These are phyloP conservation scores for Parastagonospora avenae DNA, from an alignment of 2,329 filamentous ascomycete species.

Conservation along the genomic window DNA sequence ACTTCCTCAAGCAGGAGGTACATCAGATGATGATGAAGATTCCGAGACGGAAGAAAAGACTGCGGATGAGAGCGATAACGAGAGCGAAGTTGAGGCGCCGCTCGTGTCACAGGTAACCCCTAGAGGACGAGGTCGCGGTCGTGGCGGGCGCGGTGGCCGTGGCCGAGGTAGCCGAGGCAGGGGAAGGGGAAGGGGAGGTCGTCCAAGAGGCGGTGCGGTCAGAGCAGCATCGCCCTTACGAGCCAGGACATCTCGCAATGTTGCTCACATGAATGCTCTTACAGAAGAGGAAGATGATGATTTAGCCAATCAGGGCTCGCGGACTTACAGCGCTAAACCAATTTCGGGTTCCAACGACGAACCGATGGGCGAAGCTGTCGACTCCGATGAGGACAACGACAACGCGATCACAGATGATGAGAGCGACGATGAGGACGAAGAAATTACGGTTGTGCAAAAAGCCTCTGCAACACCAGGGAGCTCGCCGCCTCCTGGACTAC, in stretches of 20 bases:
- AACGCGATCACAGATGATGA: constrained; percentile 17
- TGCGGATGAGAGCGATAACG: constrained; percentile 24
- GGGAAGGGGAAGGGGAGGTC: constrained; percentile 38
- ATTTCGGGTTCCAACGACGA: constrained; percentile 25
- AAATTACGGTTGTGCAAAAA: constrained; percentile 16
- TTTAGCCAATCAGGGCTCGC: constrained; percentile 41
- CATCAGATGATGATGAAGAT: constrained; percentile 24
- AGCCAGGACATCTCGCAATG: constrained; percentile 39
- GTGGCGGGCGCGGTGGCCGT: constrained; percentile 36
- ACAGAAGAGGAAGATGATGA: constrained; percentile 43
- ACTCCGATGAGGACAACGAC: constrained; percentile 24
- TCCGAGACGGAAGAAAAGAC: constrained; percentile 14
- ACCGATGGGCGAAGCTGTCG: constrained; percentile 16
- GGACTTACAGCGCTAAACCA: constrained; percentile 35
- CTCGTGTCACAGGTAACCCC: constrained; percentile 22
- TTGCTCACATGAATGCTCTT: constrained; percentile 39
- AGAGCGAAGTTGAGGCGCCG: constrained; percentile 31
- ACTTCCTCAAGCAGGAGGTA: constrained; percentile 11
- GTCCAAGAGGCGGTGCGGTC: constrained; percentile 27
- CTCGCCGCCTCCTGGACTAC: constrained; percentile 26
- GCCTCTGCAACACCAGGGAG: constrained; percentile 16
- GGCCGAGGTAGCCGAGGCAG: constrained; percentile 31
- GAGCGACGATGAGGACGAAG: constrained; percentile 19
- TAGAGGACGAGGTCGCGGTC: constrained; percentile 33
- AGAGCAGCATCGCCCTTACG: constrained; percentile 33